Percentiles rank a stretch among this genome's conserved stretches.
Conservation (phyloP, 2,329 filamentous ascomycete species). For the Penicillium nordicum region DNA sequence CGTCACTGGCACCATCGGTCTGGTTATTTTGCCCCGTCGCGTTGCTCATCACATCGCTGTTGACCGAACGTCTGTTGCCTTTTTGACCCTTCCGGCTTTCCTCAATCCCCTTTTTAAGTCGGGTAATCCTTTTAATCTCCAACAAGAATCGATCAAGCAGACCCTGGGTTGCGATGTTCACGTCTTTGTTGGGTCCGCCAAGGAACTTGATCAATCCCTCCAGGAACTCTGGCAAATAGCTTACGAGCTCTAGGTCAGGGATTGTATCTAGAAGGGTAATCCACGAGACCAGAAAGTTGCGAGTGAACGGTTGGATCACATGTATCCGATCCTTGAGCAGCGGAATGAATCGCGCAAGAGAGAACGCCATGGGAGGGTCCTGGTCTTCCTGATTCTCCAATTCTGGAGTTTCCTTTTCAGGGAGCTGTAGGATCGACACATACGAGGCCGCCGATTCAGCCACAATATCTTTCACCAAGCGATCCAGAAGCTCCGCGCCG, state of each 20-base stretch:
- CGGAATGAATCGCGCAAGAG: conserved; percentile 84
- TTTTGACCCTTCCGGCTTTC: conserved; percentile 72
- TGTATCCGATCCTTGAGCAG: conserved; percentile 90
- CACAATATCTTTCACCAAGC: conserved; percentile 93
- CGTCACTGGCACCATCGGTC: conserved; percentile 31
- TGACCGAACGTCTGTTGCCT: conserved; percentile 68
- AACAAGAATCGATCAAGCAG: conserved; percentile 85
- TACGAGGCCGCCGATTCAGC: conserved; percentile 93
- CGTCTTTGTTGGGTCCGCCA: conserved; percentile 85
- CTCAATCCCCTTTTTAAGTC: conserved; percentile 85
- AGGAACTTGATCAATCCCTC: conserved; percentile 87
- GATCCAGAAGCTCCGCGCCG: conserved; percentile 89
- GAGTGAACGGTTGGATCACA: conserved; percentile 89
- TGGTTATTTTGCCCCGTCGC: conserved; percentile 47
- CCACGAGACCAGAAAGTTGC: conserved; percentile 95
- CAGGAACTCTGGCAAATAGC: conserved; percentile 87
- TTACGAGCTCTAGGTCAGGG: conserved; percentile 90
- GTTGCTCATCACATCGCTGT: conserved; percentile 63
- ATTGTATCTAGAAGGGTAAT: conserved; percentile 93
- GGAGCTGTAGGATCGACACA: conserved; percentile 75
- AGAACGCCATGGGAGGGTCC: conserved; percentile 82
- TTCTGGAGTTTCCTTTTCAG: conserved; percentile 48
- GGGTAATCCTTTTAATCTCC: conserved; percentile 92
- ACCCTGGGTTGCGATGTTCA: conserved; percentile 87
- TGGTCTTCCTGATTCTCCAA: conserved; percentile 37